These are phyloP conservation scores for Raffaelea arxii DNA, from an alignment of 2,329 filamentous ascomycete species.

Conservation along the genomic window DNA sequence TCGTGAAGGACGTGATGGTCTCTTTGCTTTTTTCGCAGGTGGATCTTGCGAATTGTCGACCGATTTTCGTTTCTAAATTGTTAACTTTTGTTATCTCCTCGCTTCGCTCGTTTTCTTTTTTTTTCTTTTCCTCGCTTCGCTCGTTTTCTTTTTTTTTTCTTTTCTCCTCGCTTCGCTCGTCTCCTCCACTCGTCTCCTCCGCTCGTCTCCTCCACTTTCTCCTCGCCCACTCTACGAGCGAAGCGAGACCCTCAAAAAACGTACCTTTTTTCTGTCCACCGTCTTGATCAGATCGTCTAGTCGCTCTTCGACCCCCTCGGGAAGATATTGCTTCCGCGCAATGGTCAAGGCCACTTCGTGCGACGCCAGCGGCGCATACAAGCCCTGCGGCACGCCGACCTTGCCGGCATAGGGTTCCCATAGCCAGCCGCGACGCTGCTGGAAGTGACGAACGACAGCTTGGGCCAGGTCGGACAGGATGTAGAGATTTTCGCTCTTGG, in stretches of 20 bases:
- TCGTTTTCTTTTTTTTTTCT: too few species aligned
- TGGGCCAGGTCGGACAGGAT: constrained; percentile 81
- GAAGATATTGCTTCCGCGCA: constrained; percentile 75
- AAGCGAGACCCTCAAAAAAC: too few species aligned
- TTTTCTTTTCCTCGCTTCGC: too few species aligned
- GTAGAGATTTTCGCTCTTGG: constrained; percentile 66
- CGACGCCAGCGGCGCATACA: constrained; percentile 66
- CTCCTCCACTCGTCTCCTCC: too few species aligned
- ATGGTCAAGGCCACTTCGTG: constrained; percentile 76
- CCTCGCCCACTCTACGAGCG: too few species aligned
- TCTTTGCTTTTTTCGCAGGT: constrained; percentile 29
- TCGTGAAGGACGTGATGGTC: too few species aligned
- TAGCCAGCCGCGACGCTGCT: constrained; percentile 76
- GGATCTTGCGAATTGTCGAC: constrained; percentile 39
- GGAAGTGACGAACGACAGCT: constrained; percentile 71
- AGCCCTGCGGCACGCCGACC: constrained; percentile 65
- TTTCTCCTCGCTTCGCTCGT: too few species aligned
- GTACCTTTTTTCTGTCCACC: constrained; percentile 64
- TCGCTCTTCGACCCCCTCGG: constrained; percentile 64
- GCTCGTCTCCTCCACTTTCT: too few species aligned
- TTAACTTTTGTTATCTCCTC: too few species aligned
- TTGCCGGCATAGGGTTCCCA: constrained; percentile 78
- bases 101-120: too few species aligned
- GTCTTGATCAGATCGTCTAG: constrained; percentile 58
- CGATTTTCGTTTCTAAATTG: constrained; percentile 54